These are phyloP conservation scores for Austroboletus novae-zelandiae DNA, from an alignment of 1,284 basidiomycete species.

Conservation along the genomic window DNA sequence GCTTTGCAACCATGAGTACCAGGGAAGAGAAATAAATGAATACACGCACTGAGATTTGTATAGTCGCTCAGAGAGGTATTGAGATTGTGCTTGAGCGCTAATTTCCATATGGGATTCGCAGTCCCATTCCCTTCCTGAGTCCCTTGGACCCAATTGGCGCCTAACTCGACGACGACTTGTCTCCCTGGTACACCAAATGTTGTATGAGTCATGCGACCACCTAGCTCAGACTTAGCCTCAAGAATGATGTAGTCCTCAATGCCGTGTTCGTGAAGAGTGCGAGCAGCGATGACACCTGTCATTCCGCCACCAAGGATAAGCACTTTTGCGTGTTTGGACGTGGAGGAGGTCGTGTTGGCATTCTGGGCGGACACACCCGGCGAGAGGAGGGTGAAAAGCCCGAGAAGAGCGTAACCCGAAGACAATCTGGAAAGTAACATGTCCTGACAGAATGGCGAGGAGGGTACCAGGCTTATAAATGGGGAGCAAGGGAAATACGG, in stretches of 20 bases:
- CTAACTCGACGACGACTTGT: slow-evolving; percentile 52
- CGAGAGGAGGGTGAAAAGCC: slow-evolving; percentile 1
- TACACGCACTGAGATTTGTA: slow-evolving; percentile 47
- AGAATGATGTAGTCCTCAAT: slow-evolving; percentile 60
- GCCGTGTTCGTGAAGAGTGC: slow-evolving; percentile 54
- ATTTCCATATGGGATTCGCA: slow-evolving; percentile 58
- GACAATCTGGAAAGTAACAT: slow-evolving; percentile 7
- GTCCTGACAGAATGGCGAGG: not conserved
- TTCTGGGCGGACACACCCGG: slow-evolving; percentile 6
- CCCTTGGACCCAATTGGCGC: slow-evolving; percentile 74
- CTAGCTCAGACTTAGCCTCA: slow-evolving; percentile 58
- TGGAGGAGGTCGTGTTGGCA: slow-evolving; percentile 2
- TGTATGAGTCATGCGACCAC: slow-evolving; percentile 56
- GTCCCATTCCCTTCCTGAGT: slow-evolving; percentile 50
- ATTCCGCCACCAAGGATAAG: slow-evolving; percentile 65
- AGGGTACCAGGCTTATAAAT: not conserved
- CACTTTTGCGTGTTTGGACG: slow-evolving; percentile 32
- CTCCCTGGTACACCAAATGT: slow-evolving; percentile 40
- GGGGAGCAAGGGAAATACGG: no score
- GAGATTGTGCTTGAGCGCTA: slow-evolving; percentile 58
- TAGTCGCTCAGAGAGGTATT: slow-evolving; percentile 47
- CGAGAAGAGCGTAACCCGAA: not conserved
- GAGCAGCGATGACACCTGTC: slow-evolving; percentile 63
- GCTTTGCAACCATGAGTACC: slow-evolving; percentile 30
- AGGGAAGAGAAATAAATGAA: not conserved